Base-by-base conservation (phyloP, 805 yeast genomes). In the Ascoidea asiatica region DNA sequence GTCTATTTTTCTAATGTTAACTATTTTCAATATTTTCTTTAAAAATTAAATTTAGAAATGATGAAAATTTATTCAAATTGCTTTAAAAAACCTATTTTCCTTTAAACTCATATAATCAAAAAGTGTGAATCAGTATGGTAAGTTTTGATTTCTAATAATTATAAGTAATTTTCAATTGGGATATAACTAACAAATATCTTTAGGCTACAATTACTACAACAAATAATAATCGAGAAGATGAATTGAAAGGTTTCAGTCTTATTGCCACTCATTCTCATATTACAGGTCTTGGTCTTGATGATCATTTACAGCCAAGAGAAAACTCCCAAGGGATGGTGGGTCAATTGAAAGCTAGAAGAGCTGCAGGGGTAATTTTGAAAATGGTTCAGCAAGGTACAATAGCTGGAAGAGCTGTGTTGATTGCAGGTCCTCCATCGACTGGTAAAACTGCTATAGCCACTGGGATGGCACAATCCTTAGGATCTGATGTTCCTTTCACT, bases 241-340 rank as follows among this genome's bases (percentile, higher is more conserved):
- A 75, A 48, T 56, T 71, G 39, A 70, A 75, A 43, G 76, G 79
- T n/a, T 70, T 85, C 46, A 81, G 89, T 43, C 72, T 88, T 53
- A 81, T 88, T 46, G 95, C 97, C 1, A 95, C 97, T n/a, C 99
- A 92, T 63, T 88, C 97, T 5, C 99, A 92, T 64, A 92, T 92
- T 60, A 74, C 92, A 20, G 98, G 98, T 1, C 72, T 92, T 23
- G 99, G 99, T n/a, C 73, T 92, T 44, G 97, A 90, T 62, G 97
- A 88, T 51, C 76, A 79, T 55, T 72, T 94, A 52, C 80, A 77
- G 55, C 97, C 97, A 38, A 75, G 83, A 45, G 83, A 75, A 43
- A 70, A 81, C 37, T 70, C 79, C 39, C 95, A 92, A 59, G 99
- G 99, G 17, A 88, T 92, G 95, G 97, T 92, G 42, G 99, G 98